Conservation (phyloP, 2,329 filamentous ascomycete species). For the Fusarium algeriense region DNA sequence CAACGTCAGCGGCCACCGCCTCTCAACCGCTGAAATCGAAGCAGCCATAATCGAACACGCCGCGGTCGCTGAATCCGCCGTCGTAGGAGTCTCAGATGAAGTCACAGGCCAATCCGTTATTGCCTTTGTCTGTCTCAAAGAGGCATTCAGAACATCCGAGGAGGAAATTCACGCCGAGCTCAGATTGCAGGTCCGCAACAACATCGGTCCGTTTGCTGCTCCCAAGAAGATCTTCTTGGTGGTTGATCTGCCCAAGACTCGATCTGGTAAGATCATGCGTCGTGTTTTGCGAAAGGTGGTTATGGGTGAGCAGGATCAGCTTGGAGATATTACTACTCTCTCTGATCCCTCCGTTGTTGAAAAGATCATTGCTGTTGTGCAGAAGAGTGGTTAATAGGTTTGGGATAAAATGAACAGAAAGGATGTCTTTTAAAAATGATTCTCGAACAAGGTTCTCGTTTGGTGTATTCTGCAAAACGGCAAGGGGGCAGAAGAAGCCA, state of each 20-base stretch:
- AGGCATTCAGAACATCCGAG: slow-evolving; percentile 62
- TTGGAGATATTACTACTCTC: slow-evolving; percentile 89
- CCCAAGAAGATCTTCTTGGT: slow-evolving; percentile 91
- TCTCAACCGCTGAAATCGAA: slow-evolving; percentile 97
- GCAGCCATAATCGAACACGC: slow-evolving; percentile 90
- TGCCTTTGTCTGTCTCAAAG: slow-evolving; percentile 88
- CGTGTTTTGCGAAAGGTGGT: slow-evolving; percentile 94
- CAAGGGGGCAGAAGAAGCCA: no score
- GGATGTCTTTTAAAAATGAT: neutral
- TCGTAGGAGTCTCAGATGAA: slow-evolving; percentile 89
- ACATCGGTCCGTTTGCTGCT: slow-evolving; percentile 92
- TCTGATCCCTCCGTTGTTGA: slow-evolving; percentile 88
- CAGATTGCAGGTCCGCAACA: slow-evolving; percentile 89
- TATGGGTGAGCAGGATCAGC: slow-evolving; percentile 91
- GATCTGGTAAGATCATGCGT: slow-evolving; percentile 97
- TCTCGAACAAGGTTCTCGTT: neutral
- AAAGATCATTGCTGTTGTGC: slow-evolving; percentile 76
- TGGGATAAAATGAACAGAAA: neutral
- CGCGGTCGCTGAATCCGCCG: slow-evolving; percentile 88
- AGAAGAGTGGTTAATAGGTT: slow-evolving; percentile 1
- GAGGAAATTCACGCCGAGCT: slow-evolving; percentile 83
- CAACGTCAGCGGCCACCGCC: slow-evolving; percentile 91
- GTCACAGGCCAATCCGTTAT: slow-evolving; percentile 94
- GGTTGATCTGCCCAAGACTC: slow-evolving; percentile 90
- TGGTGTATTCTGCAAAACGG: no score